These are phyloP conservation scores for Pinus tabuliformis DNA, from an alignment of 75 land plant genomes.

Conservation along the genomic window DNA sequence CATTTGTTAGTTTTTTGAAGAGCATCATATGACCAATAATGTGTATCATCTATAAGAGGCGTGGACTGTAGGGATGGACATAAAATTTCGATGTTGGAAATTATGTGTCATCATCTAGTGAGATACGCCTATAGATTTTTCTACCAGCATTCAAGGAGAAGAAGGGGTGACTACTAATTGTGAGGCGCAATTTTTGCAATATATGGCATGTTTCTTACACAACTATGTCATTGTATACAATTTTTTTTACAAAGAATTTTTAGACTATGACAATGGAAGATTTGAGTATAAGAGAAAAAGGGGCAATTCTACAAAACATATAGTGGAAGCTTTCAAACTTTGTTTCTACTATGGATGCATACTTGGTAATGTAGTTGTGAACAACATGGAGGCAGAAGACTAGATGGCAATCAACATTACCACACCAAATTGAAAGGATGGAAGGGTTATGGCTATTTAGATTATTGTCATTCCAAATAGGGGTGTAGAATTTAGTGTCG, in stretches of 20 bases:
- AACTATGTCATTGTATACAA: background rate
- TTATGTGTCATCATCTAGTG: background rate
- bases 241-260: background rate
- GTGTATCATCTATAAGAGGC: background rate
- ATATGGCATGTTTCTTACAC: background rate
- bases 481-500: background rate
- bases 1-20: background rate
- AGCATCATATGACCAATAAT: background rate
- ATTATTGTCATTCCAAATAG: background rate
- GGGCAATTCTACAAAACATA: background rate
- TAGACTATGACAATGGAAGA: background rate
- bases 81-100: background rate
- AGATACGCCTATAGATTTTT: background rate
- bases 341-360: background rate
- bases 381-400: background rate
- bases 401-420: background rate
- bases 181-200: background rate
- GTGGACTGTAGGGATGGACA: background rate
- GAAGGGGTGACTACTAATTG: background rate
- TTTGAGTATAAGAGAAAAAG: too few species aligned
- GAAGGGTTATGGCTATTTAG: background rate
- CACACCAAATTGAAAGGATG: background rate
- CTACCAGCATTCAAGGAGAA: background rate
- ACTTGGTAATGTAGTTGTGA: background rate
- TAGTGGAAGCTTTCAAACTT: background rate